A percentile compares a stretch with the other conserved stretches of the same genome.
Evolutionary conservation across 1,139 yeast genomes (phyloP).

Genomic region (Lodderomyces parapsilosis): DNA sequence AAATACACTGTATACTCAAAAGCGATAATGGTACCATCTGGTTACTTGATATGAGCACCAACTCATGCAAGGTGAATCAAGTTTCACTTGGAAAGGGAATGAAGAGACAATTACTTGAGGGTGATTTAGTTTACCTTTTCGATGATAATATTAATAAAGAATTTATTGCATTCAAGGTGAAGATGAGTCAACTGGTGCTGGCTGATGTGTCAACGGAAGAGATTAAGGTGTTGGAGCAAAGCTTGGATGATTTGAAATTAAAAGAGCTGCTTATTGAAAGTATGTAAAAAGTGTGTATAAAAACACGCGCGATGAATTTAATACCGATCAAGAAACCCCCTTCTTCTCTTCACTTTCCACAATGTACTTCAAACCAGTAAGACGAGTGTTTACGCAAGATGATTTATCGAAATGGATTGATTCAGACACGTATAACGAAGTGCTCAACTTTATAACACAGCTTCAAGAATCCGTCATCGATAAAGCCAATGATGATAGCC

Average conservation of each 20-base stretch:
- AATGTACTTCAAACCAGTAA: conserved; percentile 33
- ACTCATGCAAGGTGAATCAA: conserved; percentile 72
- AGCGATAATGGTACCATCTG: conserved; percentile 71
- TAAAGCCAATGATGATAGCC: conserved; percentile 44
- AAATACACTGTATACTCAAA: conserved; percentile 72
- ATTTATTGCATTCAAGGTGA: conserved; percentile 51
- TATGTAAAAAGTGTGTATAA: not conserved
- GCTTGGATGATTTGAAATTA: conserved; percentile 4
- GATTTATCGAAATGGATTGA: conserved; percentile 67
- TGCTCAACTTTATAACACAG: conserved; percentile 54
- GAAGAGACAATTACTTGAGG: conserved; percentile 59
- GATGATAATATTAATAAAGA: conserved; percentile 54
- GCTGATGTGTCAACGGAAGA: not conserved
- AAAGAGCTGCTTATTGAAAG: not conserved
- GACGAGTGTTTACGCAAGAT: conserved; percentile 55
- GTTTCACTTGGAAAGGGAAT: conserved; percentile 57
- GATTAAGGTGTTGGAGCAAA: conserved; percentile 8
- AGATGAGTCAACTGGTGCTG: conserved; percentile 20
- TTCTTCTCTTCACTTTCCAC: not conserved
- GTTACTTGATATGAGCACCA: conserved; percentile 78
- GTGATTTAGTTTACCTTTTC: conserved; percentile 66
- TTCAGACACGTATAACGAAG: conserved; percentile 48
- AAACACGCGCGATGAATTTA: not conserved
- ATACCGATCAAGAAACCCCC: not conserved
- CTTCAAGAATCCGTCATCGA: conserved; percentile 74